Evolutionary conservation across 1,284 basidiomycete genomes (phyloP), one percentile per base, ranked within the genome.

Genomic region (Vanrija humicola): DNA sequence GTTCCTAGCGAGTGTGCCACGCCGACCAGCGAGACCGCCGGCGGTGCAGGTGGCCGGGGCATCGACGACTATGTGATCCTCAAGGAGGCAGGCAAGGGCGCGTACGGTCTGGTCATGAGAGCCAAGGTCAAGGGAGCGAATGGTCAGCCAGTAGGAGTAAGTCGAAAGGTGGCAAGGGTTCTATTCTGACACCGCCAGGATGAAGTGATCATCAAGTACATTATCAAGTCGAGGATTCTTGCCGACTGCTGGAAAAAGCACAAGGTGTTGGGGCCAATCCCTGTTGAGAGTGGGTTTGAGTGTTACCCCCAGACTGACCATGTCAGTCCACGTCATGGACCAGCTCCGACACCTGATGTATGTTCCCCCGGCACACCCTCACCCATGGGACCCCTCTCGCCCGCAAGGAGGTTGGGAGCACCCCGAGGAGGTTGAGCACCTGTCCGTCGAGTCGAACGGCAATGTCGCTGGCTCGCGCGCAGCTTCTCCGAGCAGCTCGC

Each of bases 201-300:
- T 7, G 78, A 80, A 55, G 78, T 97, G 54, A 87, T 98, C 64
- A 93, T 98, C 79, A 98, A 98, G 73, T 95, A 97, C 75, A 88
- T 98, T 69, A 95, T 98, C 81, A 98, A 98, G 78, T 93, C 90
- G 54, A 88, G 94, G 50, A 98, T 98, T 59, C 82, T 98, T 48
- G 96, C 95, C 19, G 95, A 98, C 78, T 98, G 94, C 73, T 98
- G 96, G 96, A 97, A 97, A 81, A 87, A 89, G 75, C 96, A 98
- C 74, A 89, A 90, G 42, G 84, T 88, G 58, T 84, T 91, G 68
- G 96, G 96, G 40, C 96, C 95, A 1, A 97, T 98, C 64, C 95
- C 96, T 7, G 94, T 98, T 76, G 96, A 98, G 78, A 96, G 73
- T 75, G 56, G 66, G 73, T 64, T 21, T n/a, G 19, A 28, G 15